These are phyloP conservation scores for Cyclostephanos tholiformis DNA, from an alignment of 108 stramenopile species.

Conservation along the genomic window DNA sequence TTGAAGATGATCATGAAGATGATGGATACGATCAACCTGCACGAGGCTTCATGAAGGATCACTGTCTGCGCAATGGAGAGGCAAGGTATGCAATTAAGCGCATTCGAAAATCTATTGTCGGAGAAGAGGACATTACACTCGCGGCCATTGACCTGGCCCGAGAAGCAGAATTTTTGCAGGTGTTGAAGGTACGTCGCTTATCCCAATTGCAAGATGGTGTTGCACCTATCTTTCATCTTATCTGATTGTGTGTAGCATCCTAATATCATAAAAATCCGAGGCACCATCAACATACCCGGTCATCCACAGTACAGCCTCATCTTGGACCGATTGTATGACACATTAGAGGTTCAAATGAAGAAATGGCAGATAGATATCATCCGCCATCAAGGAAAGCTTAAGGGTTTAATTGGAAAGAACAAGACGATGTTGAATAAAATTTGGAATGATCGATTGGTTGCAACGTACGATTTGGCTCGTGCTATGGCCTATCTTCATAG, in stretches of 20 bases:
- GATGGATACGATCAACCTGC: conserved; percentile 56
- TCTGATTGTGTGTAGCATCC: conserved; percentile 22
- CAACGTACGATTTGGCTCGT: conserved; percentile 66
- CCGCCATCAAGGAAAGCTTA: conserved; percentile 37
- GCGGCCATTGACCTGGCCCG: conserved; percentile 75
- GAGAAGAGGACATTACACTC: conserved; percentile 52
- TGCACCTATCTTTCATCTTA: not conserved
- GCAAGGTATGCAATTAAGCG: conserved; percentile 79
- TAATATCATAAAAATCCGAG: conserved; percentile 51
- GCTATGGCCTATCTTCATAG: conserved; percentile 73
- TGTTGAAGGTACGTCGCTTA: conserved; percentile 38
- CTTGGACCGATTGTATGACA: conserved; percentile 77
- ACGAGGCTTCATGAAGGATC: conserved; percentile 59
- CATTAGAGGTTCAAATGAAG: conserved; percentile 63
- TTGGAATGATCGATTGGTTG: conserved; percentile 55
- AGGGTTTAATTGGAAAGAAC: conserved; percentile 38
- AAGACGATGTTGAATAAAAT: conserved; percentile 36
- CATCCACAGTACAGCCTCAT: conserved; percentile 59
- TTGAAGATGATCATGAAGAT: conserved; percentile 43
- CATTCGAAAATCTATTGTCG: conserved; percentile 51
- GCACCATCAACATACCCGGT: conserved; percentile 32
- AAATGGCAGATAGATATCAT: conserved; percentile 42
- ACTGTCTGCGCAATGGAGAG: conserved; percentile 58
- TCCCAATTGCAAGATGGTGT: conserved; percentile 48
- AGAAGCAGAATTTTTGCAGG: conserved; percentile 67